These are phyloP conservation scores for Sporothrix mexicana DNA, from an alignment of 2,329 filamentous ascomycete species.

Conservation along the genomic window DNA sequence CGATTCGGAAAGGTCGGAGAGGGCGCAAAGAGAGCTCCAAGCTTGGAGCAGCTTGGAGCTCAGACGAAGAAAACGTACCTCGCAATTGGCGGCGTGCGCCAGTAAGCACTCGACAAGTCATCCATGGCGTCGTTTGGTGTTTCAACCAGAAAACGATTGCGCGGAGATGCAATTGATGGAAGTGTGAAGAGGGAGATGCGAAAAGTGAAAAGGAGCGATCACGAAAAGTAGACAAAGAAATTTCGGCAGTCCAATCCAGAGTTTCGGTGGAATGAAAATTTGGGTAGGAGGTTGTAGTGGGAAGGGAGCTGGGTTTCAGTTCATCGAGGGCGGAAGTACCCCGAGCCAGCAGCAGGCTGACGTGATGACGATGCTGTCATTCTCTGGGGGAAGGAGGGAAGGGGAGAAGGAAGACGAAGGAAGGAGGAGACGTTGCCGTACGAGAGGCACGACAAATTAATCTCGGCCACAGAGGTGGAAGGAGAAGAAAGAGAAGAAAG, in stretches of 20 bases:
- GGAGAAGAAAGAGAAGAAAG: neutral
- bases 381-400: conserved; percentile 26
- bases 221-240: conserved; percentile 4
- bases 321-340: conserved; percentile 37
- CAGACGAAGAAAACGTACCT: conserved; percentile 44
- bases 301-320: conserved; percentile 14
- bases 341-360: conserved; percentile 38
- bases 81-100: conserved; percentile 51
- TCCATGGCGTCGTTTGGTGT: conserved; percentile 44
- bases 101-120: conserved; percentile 50
- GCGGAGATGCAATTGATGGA: neutral
- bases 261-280: conserved; percentile 13
- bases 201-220: conserved; percentile 1
- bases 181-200: neutral
- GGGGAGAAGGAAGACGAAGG: neutral
- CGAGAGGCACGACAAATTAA: neutral
- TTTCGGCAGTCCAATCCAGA: neutral
- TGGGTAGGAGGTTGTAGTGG: neutral
- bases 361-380: conserved; percentile 38
- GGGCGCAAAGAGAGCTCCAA: neutral
- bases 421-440: neutral
- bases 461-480: neutral
- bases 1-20: no score
- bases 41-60: neutral
- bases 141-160: neutral